A percentile compares a stretch with the other conserved stretches of the same genome.
Evolutionary conservation across 306 rosid species (phyloP).

Genomic region (Oemleria cerasiformis): DNA sequence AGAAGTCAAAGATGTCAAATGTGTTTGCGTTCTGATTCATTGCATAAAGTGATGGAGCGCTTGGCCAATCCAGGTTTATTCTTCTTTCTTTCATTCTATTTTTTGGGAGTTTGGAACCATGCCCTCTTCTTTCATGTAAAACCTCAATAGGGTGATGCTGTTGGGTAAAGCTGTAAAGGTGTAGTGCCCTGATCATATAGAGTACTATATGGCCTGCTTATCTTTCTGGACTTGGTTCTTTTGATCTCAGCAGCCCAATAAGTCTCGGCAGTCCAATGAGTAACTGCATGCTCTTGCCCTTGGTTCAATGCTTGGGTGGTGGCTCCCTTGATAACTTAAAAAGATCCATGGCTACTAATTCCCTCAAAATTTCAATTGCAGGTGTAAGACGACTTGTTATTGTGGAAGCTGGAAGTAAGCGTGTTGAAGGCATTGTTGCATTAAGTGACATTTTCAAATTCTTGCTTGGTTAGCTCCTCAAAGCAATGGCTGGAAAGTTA

Average conservation of each 20-base stretch:
- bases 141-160: not conserved
- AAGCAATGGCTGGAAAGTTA: constrained; percentile 27
- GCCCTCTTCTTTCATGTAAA: not conserved
- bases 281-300: not conserved
- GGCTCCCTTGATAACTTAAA: constrained; percentile 2
- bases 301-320: not conserved
- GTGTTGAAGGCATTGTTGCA: constrained; percentile 86
- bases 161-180: not conserved
- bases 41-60: constrained; percentile 97
- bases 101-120: not conserved
- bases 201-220: not conserved
- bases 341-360: not conserved
- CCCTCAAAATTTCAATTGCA: constrained; percentile 29
- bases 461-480: constrained; percentile 60
- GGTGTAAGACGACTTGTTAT: constrained; percentile 87
- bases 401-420: constrained; percentile 98
- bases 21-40: constrained; percentile 87
- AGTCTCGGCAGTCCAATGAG: not conserved
- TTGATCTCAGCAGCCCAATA: no score
- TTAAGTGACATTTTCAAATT: constrained; percentile 84
- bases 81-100: not conserved
- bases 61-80: constrained; percentile 74
- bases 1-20: constrained; percentile 94
- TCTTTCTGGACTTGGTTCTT: not conserved
- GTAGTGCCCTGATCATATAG: not conserved